Evolutionary conservation across 106 monocot genomes (phyloP), one percentile per base, ranked within the genome.

Genomic region (Narthecium ossifragum): DNA sequence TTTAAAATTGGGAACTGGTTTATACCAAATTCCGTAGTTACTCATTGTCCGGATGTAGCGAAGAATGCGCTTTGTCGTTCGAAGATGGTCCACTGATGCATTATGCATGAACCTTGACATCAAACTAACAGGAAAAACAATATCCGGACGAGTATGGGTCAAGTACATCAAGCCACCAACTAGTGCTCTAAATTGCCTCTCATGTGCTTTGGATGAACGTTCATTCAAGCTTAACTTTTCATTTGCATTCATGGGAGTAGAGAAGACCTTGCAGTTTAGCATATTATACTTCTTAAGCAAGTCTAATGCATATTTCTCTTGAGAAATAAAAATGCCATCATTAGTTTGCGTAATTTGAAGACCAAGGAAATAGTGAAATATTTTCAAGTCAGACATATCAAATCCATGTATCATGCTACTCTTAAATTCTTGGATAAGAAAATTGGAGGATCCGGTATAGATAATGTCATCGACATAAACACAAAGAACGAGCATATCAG

Each of bases 61-160:
- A n/a, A n/a, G n/a, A n/a, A n/a, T n/a, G n/a, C n/a, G n/a, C n/a
- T n/a, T n/a, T n/a, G n/a, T n/a, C n/a, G n/a, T n/a, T n/a, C n/a
- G n/a, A n/a, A n/a, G n/a, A n/a, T n/a, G n/a, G n/a, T n/a, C n/a
- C n/a, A n/a, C n/a, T n/a, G 55, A 31, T 17, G 63, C 55, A 56
- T 27, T 52, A n/a, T 71, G 71, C 71, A 71, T 71, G 18, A 62
- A 71, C 23, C 62, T 53, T 33, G 63, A 71, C 2, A 71, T 8
- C 9, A 71, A 55, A 33, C 38, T 56, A 3, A 55, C 31, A 8
- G 41, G 1, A 55, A 45, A 71, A 45, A 62, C 18, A 18, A 62
- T 55, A 34, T 71, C 60, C 0, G 64, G 64, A 14, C 61, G 15
- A 64, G 13, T 14, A 64, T 37, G 0, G 34, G 26, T n/a, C n/a